Evolutionary conservation across 2,329 filamentous ascomycete species (phyloP).

Genomic region (Arthrocladium fulminans): DNA sequence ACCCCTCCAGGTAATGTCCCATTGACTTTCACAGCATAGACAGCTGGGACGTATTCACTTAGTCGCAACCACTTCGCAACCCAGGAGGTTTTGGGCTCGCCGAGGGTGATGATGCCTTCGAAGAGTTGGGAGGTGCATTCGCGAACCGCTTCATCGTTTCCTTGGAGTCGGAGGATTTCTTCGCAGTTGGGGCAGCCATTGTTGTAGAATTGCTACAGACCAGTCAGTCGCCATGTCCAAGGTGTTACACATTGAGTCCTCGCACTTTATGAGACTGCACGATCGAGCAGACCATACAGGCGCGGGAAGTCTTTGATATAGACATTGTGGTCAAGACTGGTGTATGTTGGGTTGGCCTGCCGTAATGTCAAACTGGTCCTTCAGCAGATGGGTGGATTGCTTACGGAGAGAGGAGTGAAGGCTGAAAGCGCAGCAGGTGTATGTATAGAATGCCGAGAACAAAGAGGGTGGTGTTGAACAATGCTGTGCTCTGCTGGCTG

Average conservation of each 20-base stretch:
- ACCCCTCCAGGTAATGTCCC: slow-evolving; percentile 56
- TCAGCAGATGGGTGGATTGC: neutral
- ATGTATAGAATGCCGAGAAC: neutral
- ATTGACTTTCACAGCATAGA: slow-evolving; percentile 92
- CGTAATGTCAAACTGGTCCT: neutral
- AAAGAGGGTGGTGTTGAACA: no score
- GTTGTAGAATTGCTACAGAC: slow-evolving; percentile 64
- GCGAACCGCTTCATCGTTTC: slow-evolving; percentile 70
- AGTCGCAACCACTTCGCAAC: slow-evolving; percentile 94
- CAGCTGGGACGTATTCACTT: slow-evolving; percentile 75
- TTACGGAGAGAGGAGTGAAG: neutral
- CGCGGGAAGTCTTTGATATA: slow-evolving; percentile 78
- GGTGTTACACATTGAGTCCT: no score
- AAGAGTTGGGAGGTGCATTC: slow-evolving; percentile 95
- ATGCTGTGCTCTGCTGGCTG: no score
- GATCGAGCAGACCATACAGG: slow-evolving; percentile 97
- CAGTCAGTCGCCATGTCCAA: slow-evolving; percentile 1
- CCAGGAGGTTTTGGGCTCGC: slow-evolving; percentile 78
- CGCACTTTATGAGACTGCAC: slow-evolving; percentile 71
- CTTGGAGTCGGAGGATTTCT: slow-evolving; percentile 73
- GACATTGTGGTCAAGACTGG: slow-evolving; percentile 24
- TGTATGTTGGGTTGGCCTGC: neutral
- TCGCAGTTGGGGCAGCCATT: slow-evolving; percentile 97
- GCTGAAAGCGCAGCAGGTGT: neutral
- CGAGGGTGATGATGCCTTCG: slow-evolving; percentile 79